These are phyloP conservation scores for Stemphylium beticola DNA, from an alignment of 2,329 filamentous ascomycete species.

Conservation along the genomic window DNA sequence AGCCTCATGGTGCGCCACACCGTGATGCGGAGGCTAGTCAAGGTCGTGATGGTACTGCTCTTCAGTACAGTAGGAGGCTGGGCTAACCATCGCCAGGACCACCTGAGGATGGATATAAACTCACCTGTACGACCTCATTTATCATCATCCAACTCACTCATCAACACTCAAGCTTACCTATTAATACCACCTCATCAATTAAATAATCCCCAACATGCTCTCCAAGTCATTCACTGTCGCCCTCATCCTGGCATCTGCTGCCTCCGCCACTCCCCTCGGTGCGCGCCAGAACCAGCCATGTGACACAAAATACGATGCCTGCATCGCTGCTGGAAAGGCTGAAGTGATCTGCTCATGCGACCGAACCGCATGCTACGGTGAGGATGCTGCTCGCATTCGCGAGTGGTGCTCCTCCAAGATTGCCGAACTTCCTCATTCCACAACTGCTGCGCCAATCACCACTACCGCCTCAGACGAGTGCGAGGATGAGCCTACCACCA, in stretches of 20 bases:
- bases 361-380: constrained; percentile 10
- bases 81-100: too few species aligned
- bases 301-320: constrained; percentile 5
- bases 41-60: too few species aligned
- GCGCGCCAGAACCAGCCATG: too few species aligned
- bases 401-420: constrained; percentile 19
- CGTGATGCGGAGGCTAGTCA: too few species aligned
- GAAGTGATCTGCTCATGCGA: constrained; percentile 18
- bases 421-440: constrained; percentile 1
- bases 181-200: neutral
- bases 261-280: constrained; percentile 1
- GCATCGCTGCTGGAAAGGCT: constrained; percentile 16
- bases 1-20: too few species aligned
- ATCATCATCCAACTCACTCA: too few species aligned
- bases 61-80: too few species aligned
- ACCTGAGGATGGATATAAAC: too few species aligned
- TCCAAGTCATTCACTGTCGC: constrained; percentile 12
- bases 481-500: too few species aligned
- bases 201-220: constrained; percentile 9
- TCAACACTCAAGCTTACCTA: neutral
- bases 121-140: too few species aligned
- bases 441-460: too few species aligned
- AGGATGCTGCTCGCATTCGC: constrained; percentile 16
- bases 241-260: constrained; percentile 11
- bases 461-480: too few species aligned